Evolutionary conservation across 2,329 filamentous ascomycete species (phyloP).

Genomic region (Pezizomycotina sp.): DNA sequence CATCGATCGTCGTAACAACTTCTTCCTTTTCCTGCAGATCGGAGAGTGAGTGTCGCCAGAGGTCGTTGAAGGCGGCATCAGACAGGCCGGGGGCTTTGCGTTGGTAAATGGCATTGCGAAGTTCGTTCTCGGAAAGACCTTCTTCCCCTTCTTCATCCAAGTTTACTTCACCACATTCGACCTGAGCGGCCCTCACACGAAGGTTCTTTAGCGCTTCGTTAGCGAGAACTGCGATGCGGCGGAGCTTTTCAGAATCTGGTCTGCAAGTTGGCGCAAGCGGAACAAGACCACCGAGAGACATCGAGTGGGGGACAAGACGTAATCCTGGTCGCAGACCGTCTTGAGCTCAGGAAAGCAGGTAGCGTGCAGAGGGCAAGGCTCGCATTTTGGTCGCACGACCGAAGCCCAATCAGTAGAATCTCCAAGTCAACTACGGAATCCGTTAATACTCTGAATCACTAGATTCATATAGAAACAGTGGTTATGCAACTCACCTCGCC

Average conservation of each 20-base stretch:
- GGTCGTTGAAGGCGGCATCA: constrained; percentile 24
- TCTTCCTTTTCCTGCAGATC: constrained; percentile 42
- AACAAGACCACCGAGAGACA: constrained; percentile 62
- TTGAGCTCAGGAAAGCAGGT: constrained; percentile 67
- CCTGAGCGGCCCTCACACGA: constrained; percentile 68
- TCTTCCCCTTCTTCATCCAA: constrained; percentile 41
- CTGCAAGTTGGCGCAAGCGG: constrained; percentile 85
- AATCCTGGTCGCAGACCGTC: constrained; percentile 70
- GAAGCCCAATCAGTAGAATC: constrained; percentile 28
- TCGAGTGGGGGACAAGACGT: constrained; percentile 71
- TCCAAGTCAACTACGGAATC: constrained; percentile 27
- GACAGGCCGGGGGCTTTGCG: constrained; percentile 47
- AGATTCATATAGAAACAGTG: constrained; percentile 30
- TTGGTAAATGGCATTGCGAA: constrained; percentile 75
- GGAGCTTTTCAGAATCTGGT: constrained; percentile 80
- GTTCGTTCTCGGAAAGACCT: constrained; percentile 66
- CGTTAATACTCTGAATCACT: constrained; percentile 31
- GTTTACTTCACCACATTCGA: constrained; percentile 62
- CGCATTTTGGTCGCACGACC: constrained; percentile 51
- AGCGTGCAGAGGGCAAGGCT: constrained; percentile 77
- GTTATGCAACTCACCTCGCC: constrained; percentile 31
- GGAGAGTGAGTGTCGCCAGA: constrained; percentile 35
- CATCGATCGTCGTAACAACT: constrained; percentile 39
- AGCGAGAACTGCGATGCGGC: constrained; percentile 70
- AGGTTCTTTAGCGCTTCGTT: constrained; percentile 77